Conservation (phyloP, 371 early-diverging fungal genomes). For the Catenaria anguillulae region DNA sequence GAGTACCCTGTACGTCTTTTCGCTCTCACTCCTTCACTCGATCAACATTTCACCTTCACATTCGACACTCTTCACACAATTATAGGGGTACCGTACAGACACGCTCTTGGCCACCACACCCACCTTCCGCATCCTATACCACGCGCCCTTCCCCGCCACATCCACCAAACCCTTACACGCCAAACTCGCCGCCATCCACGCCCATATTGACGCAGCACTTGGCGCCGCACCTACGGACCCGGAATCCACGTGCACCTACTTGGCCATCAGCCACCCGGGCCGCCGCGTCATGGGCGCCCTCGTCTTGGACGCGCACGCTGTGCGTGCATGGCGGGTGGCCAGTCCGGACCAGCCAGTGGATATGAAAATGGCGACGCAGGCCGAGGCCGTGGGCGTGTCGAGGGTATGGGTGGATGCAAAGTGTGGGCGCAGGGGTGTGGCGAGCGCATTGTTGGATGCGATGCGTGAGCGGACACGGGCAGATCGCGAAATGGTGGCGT, state of each 20-base stretch:
- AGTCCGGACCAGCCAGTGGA: too few species aligned
- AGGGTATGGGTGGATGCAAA: background rate
- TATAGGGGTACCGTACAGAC: background rate
- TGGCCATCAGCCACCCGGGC: background rate
- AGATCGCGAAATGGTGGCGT: background rate
- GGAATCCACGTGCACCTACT: background rate
- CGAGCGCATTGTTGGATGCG: background rate
- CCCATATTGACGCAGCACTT: too few species aligned
- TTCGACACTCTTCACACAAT: background rate
- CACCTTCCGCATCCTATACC: background rate
- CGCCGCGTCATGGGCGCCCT: background rate
- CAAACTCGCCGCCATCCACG: too few species aligned
- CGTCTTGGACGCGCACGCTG: background rate
- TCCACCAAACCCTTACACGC: background rate
- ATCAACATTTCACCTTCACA: background rate
- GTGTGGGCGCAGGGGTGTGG: background rate
- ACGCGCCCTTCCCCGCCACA: background rate
- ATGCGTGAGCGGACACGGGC: background rate
- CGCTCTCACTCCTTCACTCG: background rate
- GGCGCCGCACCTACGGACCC: background rate
- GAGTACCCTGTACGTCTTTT: background rate
- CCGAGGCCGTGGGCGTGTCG: background rate
- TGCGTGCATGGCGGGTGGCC: background rate
- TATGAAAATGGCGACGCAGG: too few species aligned
- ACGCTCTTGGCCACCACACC: background rate